Evolutionary conservation across 2,329 filamentous ascomycete species (phyloP).

Genomic region (Talaromyces marneffei): DNA sequence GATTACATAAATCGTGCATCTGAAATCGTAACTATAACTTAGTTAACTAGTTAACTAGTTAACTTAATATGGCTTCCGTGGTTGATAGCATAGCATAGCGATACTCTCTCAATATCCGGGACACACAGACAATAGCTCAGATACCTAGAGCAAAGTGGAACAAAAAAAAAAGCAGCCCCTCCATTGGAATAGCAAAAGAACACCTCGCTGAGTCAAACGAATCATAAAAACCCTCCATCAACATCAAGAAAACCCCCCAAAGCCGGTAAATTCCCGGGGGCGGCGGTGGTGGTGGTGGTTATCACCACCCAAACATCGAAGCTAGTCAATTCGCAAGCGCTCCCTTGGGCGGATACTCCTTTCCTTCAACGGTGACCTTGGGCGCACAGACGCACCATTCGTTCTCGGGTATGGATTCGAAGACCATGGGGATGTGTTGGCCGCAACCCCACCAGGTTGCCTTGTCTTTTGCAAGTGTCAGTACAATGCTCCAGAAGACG

Average conservation of each 20-base stretch:
- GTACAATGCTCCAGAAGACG: background rate
- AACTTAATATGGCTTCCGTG: background rate
- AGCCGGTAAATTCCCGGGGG: background rate
- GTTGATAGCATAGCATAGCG: too few relatives aligned
- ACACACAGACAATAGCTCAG: background rate
- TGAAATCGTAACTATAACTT: too few relatives aligned
- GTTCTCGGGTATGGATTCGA: constrained; percentile 15
- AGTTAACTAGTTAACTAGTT: too few relatives aligned
- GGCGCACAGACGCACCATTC: constrained; percentile 16
- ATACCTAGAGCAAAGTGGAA: background rate
- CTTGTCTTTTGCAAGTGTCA: constrained; percentile 14
- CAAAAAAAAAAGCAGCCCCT: background rate
- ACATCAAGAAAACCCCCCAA: background rate
- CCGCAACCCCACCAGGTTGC: constrained; percentile 18
- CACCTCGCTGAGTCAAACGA: background rate
- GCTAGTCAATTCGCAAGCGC: constrained; percentile 13
- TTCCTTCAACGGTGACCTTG: constrained; percentile 14
- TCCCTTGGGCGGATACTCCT: constrained; percentile 17
- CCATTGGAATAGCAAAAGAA: background rate
- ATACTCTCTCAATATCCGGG: background rate
- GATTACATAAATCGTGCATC: background rate
- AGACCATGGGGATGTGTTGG: constrained; percentile 16
- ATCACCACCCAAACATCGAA: background rate
- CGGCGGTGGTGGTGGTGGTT: background rate
- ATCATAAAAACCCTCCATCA: background rate